Conservation (phyloP, 106 monocot genomes). For the Apostasia shenzhenica region DNA sequence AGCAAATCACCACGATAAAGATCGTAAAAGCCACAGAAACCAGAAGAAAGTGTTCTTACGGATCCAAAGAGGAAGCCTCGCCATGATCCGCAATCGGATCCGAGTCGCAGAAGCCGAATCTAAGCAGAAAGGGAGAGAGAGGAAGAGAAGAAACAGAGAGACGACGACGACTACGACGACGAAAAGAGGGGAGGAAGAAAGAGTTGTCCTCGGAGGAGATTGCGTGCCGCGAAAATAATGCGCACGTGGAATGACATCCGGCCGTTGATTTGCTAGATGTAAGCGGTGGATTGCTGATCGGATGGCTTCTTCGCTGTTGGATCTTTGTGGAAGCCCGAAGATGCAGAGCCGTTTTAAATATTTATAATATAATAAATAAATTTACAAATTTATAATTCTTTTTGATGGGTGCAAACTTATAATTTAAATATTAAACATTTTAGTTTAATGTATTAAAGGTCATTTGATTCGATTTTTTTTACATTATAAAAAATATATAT, state of each 20-base stretch:
- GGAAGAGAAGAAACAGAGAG: background rate
- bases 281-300: background rate
- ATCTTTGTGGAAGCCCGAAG: background rate
- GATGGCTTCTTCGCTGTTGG: background rate
- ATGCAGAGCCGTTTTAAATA: too few relatives aligned
- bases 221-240: too few relatives aligned
- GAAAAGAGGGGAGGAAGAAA: background rate
- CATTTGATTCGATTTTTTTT: too few relatives aligned
- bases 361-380: too few relatives aligned
- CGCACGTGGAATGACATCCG: background rate
- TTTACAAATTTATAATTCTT: too few relatives aligned
- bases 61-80: constrained; percentile 50
- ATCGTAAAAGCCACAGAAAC: background rate
- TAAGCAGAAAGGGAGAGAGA: background rate
- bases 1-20: background rate
- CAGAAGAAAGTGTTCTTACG: constrained; percentile 20
- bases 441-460: too few relatives aligned
- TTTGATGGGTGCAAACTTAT: too few relatives aligned
- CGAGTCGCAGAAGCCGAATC: background rate
- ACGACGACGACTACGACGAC: background rate
- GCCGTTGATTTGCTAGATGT: background rate
- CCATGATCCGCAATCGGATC: constrained; percentile 37
- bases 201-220: background rate
- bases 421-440: too few relatives aligned
- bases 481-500: too few relatives aligned